phyloP scores from a whole-genome alignment of 2,329 filamentous ascomycete species.

The Teratosphaeriaceae sp. region DNA sequence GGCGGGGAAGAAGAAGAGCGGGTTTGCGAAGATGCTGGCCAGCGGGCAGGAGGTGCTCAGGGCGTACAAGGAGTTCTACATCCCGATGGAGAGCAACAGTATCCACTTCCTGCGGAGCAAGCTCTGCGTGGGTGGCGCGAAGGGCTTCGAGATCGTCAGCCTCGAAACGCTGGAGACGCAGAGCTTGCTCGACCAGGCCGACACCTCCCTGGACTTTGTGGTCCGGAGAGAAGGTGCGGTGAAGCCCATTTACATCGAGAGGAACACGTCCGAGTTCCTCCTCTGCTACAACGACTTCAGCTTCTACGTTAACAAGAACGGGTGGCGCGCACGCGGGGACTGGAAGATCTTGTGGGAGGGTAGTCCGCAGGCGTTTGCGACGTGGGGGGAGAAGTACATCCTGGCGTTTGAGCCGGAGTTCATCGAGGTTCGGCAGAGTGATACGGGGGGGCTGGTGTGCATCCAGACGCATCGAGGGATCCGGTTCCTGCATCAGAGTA shows the following conservation, averaged over 20 bases:
- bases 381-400: conserved; percentile 88
- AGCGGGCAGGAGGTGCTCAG: conserved; percentile 90
- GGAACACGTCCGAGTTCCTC: conserved; percentile 92
- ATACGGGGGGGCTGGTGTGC: conserved; percentile 83
- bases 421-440: conserved; percentile 92
- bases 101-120: conserved; percentile 97
- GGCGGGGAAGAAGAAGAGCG: conserved; percentile 84
- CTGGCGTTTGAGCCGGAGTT: conserved; percentile 96
- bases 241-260: conserved; percentile 93
- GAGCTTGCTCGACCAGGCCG: conserved; percentile 91
- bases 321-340: conserved; percentile 90
- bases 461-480: conserved; percentile 97
- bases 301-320: conserved; percentile 98
- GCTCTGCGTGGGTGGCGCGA: conserved; percentile 88
- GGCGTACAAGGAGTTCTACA: conserved; percentile 98
- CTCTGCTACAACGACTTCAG: conserved; percentile 98
- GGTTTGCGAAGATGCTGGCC: conserved; percentile 92
- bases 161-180: conserved; percentile 97
- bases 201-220: conserved; percentile 96
- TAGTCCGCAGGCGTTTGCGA: conserved; percentile 81
- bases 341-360: conserved; percentile 99
- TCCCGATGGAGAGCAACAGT: conserved; percentile 94
- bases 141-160: conserved; percentile 94
- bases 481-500: conserved; percentile 94
- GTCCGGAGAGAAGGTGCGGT: conserved; percentile 71